These are phyloP conservation scores for Actinomucor elegans DNA, from an alignment of 371 early-diverging fungal species.

Conservation along the genomic window DNA sequence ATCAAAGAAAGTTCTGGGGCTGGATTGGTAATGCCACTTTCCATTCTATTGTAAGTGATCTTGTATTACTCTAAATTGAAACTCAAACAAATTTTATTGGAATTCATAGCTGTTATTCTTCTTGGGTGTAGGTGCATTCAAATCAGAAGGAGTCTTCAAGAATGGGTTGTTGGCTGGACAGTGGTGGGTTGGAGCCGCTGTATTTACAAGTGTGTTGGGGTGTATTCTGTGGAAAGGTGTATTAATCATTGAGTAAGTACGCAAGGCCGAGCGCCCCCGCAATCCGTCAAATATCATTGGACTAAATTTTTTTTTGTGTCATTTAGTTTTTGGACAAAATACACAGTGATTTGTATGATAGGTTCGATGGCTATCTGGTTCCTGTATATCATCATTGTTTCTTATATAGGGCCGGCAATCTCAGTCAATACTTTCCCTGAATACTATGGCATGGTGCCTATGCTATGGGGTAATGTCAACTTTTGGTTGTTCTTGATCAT, in stretches of 20 bases:
- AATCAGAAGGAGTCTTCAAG: constrained; percentile 58
- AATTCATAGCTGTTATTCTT: constrained; percentile 58
- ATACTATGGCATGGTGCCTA: constrained; percentile 75
- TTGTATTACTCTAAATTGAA: constrained; percentile 27
- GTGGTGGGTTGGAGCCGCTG: constrained; percentile 76
- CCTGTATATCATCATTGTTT: constrained; percentile 80
- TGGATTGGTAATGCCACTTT: constrained; percentile 88
- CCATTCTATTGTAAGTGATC: constrained; percentile 70
- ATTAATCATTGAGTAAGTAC: constrained; percentile 73
- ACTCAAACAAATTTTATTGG: neutral
- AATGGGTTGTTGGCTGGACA: constrained; percentile 71
- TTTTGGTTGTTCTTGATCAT: constrained; percentile 89
- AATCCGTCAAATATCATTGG: constrained; percentile 7
- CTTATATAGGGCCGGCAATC: constrained; percentile 76
- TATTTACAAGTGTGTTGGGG: constrained; percentile 78
- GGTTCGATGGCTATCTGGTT: constrained; percentile 89
- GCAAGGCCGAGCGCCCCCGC: constrained; percentile 11
- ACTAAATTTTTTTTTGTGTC: neutral
- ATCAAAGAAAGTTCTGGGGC: constrained; percentile 85
- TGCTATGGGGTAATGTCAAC: constrained; percentile 69
- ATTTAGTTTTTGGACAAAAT: constrained; percentile 78
- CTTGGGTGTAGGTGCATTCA: constrained; percentile 59
- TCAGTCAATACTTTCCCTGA: constrained; percentile 65
- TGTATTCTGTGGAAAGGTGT: constrained; percentile 86
- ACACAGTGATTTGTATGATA: constrained; percentile 75